Evolutionary conservation across 2,329 filamentous ascomycete species (phyloP).

Genomic region (Verticillium nonalfalfae): DNA sequence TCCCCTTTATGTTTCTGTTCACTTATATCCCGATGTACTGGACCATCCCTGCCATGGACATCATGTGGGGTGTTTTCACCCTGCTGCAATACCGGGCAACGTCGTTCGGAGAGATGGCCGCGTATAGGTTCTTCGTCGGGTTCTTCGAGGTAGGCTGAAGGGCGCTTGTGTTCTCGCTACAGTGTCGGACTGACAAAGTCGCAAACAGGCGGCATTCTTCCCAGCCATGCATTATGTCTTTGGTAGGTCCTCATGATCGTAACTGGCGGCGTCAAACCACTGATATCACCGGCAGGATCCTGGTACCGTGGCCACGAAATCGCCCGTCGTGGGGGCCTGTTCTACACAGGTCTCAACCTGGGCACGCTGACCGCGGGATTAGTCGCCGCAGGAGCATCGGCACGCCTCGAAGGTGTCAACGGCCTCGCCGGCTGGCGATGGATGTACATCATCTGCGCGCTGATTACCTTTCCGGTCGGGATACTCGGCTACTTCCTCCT

Average conservation of each 20-base stretch:
- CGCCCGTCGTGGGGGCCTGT: slow-evolving; percentile 40
- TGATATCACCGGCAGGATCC: slow-evolving; percentile 22
- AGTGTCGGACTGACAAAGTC: background rate
- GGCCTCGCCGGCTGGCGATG: slow-evolving; percentile 44
- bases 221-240: slow-evolving; percentile 32
- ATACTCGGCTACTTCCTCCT: slow-evolving; percentile 43
- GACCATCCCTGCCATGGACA: slow-evolving; percentile 44
- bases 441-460: slow-evolving; percentile 47
- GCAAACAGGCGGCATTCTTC: slow-evolving; percentile 24
- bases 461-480: slow-evolving; percentile 49
- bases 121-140: slow-evolving; percentile 48
- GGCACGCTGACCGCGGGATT: slow-evolving; percentile 46
- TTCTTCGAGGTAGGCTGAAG: slow-evolving; percentile 33
- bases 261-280: background rate
- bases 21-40: slow-evolving; percentile 38
- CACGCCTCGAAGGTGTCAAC: slow-evolving; percentile 31
- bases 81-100: slow-evolving; percentile 45
- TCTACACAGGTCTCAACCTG: slow-evolving; percentile 41
- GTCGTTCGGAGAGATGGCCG: slow-evolving; percentile 41
- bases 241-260: slow-evolving; percentile 7
- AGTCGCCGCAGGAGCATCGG: slow-evolving; percentile 35
- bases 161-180: background rate
- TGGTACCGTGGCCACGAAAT: slow-evolving; percentile 45
- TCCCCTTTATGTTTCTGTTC: slow-evolving; percentile 44
- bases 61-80: slow-evolving; percentile 51